phyloP scores from a whole-genome alignment of 139 green algal species.

The Microglena sp. region DNA sequence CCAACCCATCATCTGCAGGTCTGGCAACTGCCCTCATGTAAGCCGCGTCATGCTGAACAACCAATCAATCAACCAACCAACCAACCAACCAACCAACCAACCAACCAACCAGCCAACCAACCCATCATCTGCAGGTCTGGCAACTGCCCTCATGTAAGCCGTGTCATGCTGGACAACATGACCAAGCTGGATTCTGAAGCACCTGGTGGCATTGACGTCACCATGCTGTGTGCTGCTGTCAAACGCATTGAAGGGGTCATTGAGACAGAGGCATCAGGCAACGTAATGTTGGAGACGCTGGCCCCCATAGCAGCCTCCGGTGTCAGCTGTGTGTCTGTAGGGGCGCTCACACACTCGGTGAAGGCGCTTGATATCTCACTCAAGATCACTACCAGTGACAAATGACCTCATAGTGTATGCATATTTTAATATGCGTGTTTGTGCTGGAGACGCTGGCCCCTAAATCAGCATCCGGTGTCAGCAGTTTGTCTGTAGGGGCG shows the following conservation, averaged over 20 bases:
- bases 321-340: slow-evolving; percentile 82
- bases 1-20: too few species aligned
- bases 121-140: slow-evolving; percentile 16
- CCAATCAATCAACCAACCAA: too few species aligned
- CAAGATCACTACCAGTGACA: slow-evolving; percentile 43
- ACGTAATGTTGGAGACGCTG: slow-evolving; percentile 84
- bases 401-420: not conserved
- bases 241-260: slow-evolving; percentile 33
- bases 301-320: slow-evolving; percentile 73
- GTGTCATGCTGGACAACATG: slow-evolving; percentile 99
- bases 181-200: slow-evolving; percentile 20
- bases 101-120: too few species aligned
- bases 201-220: slow-evolving; percentile 1
- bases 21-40: too few species aligned
- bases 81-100: too few species aligned
- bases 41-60: too few species aligned
- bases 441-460: not conserved
- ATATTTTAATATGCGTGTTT: slow-evolving; percentile 1
- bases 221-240: slow-evolving; percentile 32
- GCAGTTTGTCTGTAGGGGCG: slow-evolving; percentile 78
- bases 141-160: slow-evolving; percentile 30
- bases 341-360: slow-evolving; percentile 89
- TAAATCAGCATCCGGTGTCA: too few species aligned
- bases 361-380: slow-evolving; percentile 90
- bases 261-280: slow-evolving; percentile 91